A percentile compares a stretch with the other conserved stretches of the same genome.
phyloP scores from a whole-genome alignment of 164 flowering plant species.

The Aristolochia fimbriata region DNA sequence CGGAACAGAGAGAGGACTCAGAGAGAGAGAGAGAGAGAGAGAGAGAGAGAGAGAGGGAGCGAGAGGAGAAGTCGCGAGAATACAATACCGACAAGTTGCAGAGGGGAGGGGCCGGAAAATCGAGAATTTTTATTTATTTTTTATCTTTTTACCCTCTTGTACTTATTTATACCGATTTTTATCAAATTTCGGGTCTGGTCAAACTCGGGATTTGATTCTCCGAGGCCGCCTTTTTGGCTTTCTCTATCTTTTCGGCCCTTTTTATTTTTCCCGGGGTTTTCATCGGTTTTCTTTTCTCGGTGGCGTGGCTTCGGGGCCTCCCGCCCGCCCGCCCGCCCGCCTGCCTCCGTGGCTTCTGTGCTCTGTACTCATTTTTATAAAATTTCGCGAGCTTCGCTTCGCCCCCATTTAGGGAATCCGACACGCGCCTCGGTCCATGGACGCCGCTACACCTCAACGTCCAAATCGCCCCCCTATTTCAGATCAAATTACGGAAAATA shows the following conservation, averaged over 20 bases:
- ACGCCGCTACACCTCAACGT: neutral
- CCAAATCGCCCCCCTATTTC: neutral
- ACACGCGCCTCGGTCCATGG: conserved; percentile 5
- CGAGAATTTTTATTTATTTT: conserved; percentile 1
- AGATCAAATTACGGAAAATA: neutral
- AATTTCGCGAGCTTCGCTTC: neutral
- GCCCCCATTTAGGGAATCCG: conserved; percentile 1
- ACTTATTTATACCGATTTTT: neutral
- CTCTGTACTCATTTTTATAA: too few relatives aligned
- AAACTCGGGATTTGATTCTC: conserved; percentile 22
- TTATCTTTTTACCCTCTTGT: neutral
- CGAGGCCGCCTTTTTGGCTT: conserved; percentile 5
- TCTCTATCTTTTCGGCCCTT: conserved; percentile 1
- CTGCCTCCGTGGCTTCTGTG: neutral
- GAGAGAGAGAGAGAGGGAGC: neutral
- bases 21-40: neutral
- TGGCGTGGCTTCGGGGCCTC: conserved; percentile 1
- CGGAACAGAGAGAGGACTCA: neutral
- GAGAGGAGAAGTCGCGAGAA: neutral
- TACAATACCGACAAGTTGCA: conserved; percentile 8
- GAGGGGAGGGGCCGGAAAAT: conserved; percentile 6
- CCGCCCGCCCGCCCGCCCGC: too few relatives aligned
- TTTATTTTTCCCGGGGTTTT: neutral
- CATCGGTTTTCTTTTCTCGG: neutral
- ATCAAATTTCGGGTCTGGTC: conserved; percentile 18